Conservation (phyloP, 164 flowering plant genomes). For the Annona cherimola region DNA sequence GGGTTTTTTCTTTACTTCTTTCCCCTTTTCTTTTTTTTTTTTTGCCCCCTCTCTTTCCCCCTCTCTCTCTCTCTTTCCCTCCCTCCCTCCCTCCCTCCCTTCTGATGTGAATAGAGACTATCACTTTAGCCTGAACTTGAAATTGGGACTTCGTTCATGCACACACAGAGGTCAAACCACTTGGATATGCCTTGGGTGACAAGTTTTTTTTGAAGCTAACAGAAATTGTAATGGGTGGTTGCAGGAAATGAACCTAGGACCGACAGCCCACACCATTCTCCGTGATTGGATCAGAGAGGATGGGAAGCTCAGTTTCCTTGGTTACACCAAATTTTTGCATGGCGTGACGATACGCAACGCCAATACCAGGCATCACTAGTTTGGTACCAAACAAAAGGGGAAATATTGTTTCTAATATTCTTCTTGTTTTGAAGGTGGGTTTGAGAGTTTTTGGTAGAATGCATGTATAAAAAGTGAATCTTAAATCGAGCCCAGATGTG, state of each 20-base stretch:
- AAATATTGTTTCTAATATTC: not conserved
- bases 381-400: not conserved
- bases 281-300: slow-evolving; percentile 82
- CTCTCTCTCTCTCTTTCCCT: no score
- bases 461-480: not conserved
- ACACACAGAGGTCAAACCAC: not conserved
- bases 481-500: not conserved
- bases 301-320: slow-evolving; percentile 79
- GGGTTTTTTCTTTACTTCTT: no score
- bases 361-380: slow-evolving; percentile 50
- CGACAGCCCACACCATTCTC: slow-evolving; percentile 53
- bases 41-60: no score
- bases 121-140: no score
- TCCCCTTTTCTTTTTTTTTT: not conserved
- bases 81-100: no score
- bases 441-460: not conserved
- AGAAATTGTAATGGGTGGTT: not conserved
- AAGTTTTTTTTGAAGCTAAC: no score
- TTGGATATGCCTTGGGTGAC: no score
- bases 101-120: no score
- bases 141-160: no score
- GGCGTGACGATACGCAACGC: slow-evolving; percentile 78
- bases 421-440: slow-evolving; percentile 1
- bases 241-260: slow-evolving; percentile 86
- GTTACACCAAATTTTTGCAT: slow-evolving; percentile 86